Base-by-base conservation (phyloP, 2,329 filamentous ascomycete genomes). In the Fusarium begoniae region DNA sequence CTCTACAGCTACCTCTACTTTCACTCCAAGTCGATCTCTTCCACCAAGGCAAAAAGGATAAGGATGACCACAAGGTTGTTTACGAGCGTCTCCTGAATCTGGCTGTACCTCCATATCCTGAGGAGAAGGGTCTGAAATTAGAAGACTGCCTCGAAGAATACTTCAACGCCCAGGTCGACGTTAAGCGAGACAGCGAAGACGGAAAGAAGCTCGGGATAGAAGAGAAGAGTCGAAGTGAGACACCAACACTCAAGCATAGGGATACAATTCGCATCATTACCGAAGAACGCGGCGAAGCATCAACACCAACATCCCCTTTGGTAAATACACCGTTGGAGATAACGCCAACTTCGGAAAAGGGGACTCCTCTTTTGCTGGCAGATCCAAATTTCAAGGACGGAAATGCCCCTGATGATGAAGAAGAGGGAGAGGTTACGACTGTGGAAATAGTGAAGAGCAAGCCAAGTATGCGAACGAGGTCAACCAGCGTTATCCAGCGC, bases 11-110 rank as follows among this genome's bases (percentile, higher is more conserved):
- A 22, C 96, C 96, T 12, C 87, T 98, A 5, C 88, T 98, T 32
- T 95, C 95, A 1, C 84, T 98, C 43, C 97, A 98, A 80, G 96
- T 98, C 85, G 95, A 98, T 80, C 91, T 98, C 20, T 98, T 96
- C 76, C 96, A 98, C 79, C 93, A 94, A 30, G 96, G 96, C 20
- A 94, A 94, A 79, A 92, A 94, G 70, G 92, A 93, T 56, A 90
- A 90, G 45, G 95, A 97, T 74, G 96, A 99, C 78, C 96, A 98
- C 85, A 98, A 97, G 80, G 94, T 98, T 65, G 91, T 98, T 60
- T 96, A 97, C 75, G 96, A 99, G 83, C 89, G 96, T 60, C 84
- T 98, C 28, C 86, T 99, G 12, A 96, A 98, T 78, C 90, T 99
- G 45, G 95, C 95, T 2, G 93, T 99, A n/a, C 94, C 94, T 0